Conservation (phyloP, 2,329 filamentous ascomycete genomes). For the Lanzia echinophila region DNA sequence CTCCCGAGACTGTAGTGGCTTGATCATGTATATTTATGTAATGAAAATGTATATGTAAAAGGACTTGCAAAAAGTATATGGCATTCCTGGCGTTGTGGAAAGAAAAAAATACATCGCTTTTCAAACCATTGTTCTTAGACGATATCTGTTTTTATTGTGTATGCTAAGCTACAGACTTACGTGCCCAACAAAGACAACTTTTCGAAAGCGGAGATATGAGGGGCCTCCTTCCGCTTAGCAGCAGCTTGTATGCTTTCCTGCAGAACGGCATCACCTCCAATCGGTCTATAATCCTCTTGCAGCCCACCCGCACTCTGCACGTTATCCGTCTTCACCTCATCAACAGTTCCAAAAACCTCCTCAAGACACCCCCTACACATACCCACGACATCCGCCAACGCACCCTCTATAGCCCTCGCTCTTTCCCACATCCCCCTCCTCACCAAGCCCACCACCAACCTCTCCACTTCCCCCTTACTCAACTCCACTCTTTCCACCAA, state of each 20-base stretch:
- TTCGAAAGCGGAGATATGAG: constrained; percentile 35
- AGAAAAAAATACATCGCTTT: constrained; percentile 15
- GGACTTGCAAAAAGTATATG: not conserved
- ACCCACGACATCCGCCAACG: constrained; percentile 67
- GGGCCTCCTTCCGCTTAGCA: constrained; percentile 25
- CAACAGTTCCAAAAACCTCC: constrained; percentile 57
- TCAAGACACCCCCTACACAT: constrained; percentile 59
- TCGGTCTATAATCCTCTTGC: constrained; percentile 21
- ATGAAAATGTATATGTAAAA: constrained; percentile 11
- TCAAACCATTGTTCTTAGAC: not conserved
- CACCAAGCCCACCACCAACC: constrained; percentile 70
- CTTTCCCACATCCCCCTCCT: constrained; percentile 82
- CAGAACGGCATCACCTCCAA: constrained; percentile 30
- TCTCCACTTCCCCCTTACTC: constrained; percentile 61
- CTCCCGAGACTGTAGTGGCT: constrained; percentile 1
- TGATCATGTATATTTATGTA: constrained; percentile 27
- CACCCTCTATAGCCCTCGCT: constrained; percentile 67
- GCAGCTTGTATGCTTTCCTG: constrained; percentile 28
- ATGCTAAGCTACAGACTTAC: not conserved
- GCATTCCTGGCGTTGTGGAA: constrained; percentile 22
- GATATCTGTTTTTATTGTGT: not conserved
- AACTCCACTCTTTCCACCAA: constrained; percentile 76
- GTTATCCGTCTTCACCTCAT: constrained; percentile 10
- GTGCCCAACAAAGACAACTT: constrained; percentile 35
- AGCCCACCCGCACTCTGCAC: constrained; percentile 1